Evolutionary conservation across 148 eudicot species (phyloP).

Genomic region (Rhododendron mucronatum): DNA sequence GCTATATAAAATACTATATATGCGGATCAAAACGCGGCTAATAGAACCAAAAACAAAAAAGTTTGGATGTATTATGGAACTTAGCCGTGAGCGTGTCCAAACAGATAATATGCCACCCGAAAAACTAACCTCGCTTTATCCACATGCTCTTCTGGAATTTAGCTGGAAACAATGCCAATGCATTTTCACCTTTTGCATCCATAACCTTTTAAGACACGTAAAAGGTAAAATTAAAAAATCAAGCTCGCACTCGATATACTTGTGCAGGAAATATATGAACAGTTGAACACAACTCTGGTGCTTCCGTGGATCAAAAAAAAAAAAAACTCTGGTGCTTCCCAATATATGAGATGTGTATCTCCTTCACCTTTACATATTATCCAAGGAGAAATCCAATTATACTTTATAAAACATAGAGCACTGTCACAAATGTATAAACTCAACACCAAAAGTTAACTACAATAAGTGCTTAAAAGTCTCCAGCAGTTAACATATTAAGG

Average conservation of each 20-base stretch:
- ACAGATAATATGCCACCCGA: neutral
- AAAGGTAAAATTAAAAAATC: neutral
- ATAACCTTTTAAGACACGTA: conserved; percentile 42
- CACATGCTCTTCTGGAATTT: conserved; percentile 97
- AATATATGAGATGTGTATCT: neutral
- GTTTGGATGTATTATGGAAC: neutral
- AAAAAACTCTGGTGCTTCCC: neutral
- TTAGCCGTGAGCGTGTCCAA: neutral
- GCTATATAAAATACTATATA: neutral
- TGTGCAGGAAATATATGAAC: neutral
- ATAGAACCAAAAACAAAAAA: neutral
- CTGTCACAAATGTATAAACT: neutral
- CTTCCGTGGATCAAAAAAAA: neutral
- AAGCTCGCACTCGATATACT: neutral
- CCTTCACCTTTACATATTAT: neutral
- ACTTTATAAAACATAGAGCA: neutral
- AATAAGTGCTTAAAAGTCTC: neutral
- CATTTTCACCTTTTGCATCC: conserved; percentile 64
- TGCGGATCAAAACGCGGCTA: neutral
- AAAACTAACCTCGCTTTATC: conserved; percentile 68
- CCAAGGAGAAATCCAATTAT: neutral
- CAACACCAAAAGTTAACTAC: neutral
- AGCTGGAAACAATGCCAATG: conserved; percentile 81
- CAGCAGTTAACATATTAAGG: neutral
- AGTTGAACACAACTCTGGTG: neutral